Conservation (phyloP, 2,329 filamentous ascomycete genomes). For the Phaeosphaeriaceae sp. region DNA sequence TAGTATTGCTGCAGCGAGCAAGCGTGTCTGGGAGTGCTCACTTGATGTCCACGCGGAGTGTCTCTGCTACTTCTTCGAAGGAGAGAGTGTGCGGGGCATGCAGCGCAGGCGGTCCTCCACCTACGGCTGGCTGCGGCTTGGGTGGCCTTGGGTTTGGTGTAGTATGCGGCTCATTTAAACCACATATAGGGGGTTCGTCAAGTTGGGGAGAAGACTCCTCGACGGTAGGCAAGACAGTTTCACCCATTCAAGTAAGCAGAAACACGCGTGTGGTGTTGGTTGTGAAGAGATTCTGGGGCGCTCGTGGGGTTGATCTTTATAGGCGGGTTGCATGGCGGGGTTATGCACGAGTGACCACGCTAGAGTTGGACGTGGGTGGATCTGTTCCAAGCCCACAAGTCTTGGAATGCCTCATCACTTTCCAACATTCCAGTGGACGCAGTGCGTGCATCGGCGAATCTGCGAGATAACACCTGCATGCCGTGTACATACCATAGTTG, state of each 20-base stretch:
- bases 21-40: constrained; percentile 18
- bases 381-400: constrained; percentile 30
- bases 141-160: constrained; percentile 30
- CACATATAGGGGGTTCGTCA: constrained; percentile 53
- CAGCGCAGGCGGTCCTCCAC: constrained; percentile 30
- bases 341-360: constrained; percentile 33
- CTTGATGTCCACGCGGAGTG: constrained; percentile 46
- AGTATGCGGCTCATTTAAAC: constrained; percentile 41
- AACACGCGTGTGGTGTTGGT: constrained; percentile 41
- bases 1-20: constrained; percentile 15
- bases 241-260: constrained; percentile 52
- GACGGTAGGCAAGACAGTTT: constrained; percentile 48
- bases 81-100: constrained; percentile 47
- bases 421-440: neutral
- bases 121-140: constrained; percentile 28
- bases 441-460: neutral
- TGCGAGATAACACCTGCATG: neutral
- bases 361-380: constrained; percentile 43
- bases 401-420: constrained; percentile 25
- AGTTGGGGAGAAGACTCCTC: constrained; percentile 50
- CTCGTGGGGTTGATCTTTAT: constrained; percentile 41
- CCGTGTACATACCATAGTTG: neutral
- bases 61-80: constrained; percentile 44
- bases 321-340: constrained; percentile 37
- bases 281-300: constrained; percentile 26